Conservation (phyloP, 495 filamentous ascomycete genomes). For the Xylaria sp. region DNA sequence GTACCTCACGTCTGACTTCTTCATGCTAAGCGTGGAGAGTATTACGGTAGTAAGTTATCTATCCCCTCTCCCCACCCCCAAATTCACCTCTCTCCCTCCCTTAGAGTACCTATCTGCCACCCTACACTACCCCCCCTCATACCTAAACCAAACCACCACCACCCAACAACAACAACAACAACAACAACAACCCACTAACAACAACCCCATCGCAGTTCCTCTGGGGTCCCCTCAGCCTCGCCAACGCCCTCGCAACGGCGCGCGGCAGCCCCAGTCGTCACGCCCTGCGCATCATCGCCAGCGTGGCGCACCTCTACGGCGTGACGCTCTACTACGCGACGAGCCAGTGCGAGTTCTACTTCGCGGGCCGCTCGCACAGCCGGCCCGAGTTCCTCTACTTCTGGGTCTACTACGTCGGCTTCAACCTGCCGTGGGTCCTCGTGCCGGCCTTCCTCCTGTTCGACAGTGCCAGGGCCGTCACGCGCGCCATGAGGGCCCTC, state of each 20-base stretch:
- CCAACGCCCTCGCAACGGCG: constrained; percentile 67
- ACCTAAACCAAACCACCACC: no score
- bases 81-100: no score
- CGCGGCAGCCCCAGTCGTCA: constrained; percentile 65
- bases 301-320: constrained; percentile 84
- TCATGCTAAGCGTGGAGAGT: constrained; percentile 84
- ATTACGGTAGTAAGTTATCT: constrained; percentile 72
- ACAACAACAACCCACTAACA: no score
- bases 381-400: constrained; percentile 83
- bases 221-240: constrained; percentile 85
- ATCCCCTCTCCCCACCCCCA: neutral
- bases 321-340: constrained; percentile 87
- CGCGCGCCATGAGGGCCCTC: constrained; percentile 53
- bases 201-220: constrained; percentile 50
- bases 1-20: constrained; percentile 78
- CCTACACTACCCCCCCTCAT: no score
- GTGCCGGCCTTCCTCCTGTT: constrained; percentile 67
- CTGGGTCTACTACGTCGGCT: constrained; percentile 85
- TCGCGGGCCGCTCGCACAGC: constrained; percentile 65
- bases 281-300: constrained; percentile 73
- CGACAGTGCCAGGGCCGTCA: constrained; percentile 56
- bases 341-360: constrained; percentile 70
- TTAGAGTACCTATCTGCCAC: constrained; percentile 15
- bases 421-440: constrained; percentile 88
- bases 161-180: no score